Percentiles rank a stretch among this genome's conserved stretches.
These are phyloP conservation scores for Mortierella claussenii DNA, from an alignment of 192 early-diverging fungal genomes.

Conservation along the genomic window DNA sequence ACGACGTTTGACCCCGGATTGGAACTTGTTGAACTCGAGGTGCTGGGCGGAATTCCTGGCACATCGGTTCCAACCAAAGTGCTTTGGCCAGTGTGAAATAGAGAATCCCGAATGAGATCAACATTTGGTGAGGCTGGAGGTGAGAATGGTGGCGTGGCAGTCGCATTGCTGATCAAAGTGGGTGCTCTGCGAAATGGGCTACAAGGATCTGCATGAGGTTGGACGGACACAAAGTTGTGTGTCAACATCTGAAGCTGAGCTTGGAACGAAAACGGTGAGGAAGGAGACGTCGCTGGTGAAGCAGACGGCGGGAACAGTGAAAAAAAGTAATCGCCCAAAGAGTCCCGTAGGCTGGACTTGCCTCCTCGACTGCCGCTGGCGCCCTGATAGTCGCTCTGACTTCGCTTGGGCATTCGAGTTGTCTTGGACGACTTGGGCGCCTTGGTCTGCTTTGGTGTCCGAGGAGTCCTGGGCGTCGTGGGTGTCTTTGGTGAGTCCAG, in stretches of 20 bases:
- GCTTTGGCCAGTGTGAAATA: slow-evolving; percentile 7
- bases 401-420: slow-evolving; percentile 25
- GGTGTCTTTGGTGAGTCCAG: slow-evolving; percentile 36
- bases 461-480: slow-evolving; percentile 24
- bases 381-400: slow-evolving; percentile 24
- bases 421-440: slow-evolving; percentile 22
- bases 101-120: slow-evolving; percentile 22
- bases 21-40: too few relatives aligned
- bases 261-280: slow-evolving; percentile 31
- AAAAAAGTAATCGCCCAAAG: slow-evolving; percentile 28
- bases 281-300: slow-evolving; percentile 33
- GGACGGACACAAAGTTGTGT: slow-evolving; percentile 47
- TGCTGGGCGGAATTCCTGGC: too few relatives aligned
- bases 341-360: slow-evolving; percentile 16
- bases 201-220: slow-evolving; percentile 42
- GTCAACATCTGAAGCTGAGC: slow-evolving; percentile 40
- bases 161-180: slow-evolving; percentile 1
- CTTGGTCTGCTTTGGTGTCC: slow-evolving; percentile 36
- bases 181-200: slow-evolving; percentile 26
- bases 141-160: slow-evolving; percentile 30
- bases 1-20: too few relatives aligned
- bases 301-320: slow-evolving; percentile 36
- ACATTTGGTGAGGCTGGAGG: slow-evolving; percentile 33
- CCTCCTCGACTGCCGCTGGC: slow-evolving; percentile 16
- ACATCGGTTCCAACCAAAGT: too few relatives aligned